Evolutionary conservation across 1,284 basidiomycete genomes (phyloP), one percentile per base, ranked within the genome.

Genomic region (Heimioporus retisporus): DNA sequence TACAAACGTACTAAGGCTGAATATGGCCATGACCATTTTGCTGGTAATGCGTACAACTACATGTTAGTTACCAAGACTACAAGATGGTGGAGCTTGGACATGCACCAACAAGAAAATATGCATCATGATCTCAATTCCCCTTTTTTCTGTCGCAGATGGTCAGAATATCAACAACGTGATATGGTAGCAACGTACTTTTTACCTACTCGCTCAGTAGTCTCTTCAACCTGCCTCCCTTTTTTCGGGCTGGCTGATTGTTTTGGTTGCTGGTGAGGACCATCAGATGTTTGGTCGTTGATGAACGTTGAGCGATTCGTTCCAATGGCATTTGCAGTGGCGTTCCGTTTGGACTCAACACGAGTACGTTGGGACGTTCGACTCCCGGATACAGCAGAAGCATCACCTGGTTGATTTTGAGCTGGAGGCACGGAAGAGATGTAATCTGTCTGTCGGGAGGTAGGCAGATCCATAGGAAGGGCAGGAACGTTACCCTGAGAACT

Each of bases 281-380:
- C 50, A 25, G 6, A 11, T n/a, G n/a, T n/a, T n/a, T n/a, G n/a
- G n/a, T n/a, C n/a, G 50, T 51, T 25, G 3, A 19, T 15, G n/a
- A 51, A 51, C 8, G 50, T 57, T 57, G 56, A 7, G 25, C 21
- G 57, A 46, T 61, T 55, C 13, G 51, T 54, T 31, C 60, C 51
- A 11, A 61, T 61, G 14, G 51, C 60, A 54, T 61, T 25, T n/a
- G 51, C 60, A 8, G n/a, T 43, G 19, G 40, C 60, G 5, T 54
- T 61, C 31, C 40, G 21, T n/a, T 61, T 61, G 40, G 60, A 61
- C 19, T 43, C 23, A 44, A 61, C 13, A 31, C 51, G 60, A 11
- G 44, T 53, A 31, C 51, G 25, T 23, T 55, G 54, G n/a, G 59
- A 60, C 25, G 59, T 11, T 6, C 16, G 50, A 6, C 8, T 53